Conservation (phyloP, 169 alveolate genomes). For the Eimeria falciformis region DNA sequence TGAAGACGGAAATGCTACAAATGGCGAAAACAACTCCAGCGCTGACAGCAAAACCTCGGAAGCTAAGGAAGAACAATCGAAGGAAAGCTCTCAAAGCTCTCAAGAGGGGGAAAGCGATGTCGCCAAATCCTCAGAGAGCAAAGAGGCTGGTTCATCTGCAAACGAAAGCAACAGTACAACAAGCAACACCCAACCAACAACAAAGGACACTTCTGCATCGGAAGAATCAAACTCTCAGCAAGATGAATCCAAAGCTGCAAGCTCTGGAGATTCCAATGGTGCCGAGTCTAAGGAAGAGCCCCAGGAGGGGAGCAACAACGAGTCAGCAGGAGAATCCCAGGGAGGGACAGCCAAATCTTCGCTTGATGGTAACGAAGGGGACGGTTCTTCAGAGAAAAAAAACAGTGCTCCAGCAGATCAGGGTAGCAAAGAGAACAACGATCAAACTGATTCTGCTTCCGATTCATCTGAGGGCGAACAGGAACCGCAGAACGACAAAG, state of each 20-base stretch:
- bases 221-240: not conserved
- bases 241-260: not conserved
- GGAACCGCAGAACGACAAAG: not conserved
- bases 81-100: not conserved
- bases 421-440: not conserved
- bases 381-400: not conserved
- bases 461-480: not conserved
- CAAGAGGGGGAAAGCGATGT: not conserved
- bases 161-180: not conserved
- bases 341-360: slow-evolving; percentile 10
- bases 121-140: not conserved
- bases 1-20: not conserved
- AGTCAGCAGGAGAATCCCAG: not conserved
- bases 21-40: not conserved
- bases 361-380: not conserved
- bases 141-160: no score
- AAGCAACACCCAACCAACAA: slow-evolving; percentile 40
- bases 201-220: not conserved
- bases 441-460: not conserved
- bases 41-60: not conserved
- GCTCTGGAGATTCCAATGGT: not conserved
- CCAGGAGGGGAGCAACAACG: not conserved
- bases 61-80: not conserved
- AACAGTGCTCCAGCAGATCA: not conserved
- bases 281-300: not conserved